Evolutionary conservation across 495 filamentous ascomycete species (phyloP).

Genomic region (Neurospora cerealis): DNA sequence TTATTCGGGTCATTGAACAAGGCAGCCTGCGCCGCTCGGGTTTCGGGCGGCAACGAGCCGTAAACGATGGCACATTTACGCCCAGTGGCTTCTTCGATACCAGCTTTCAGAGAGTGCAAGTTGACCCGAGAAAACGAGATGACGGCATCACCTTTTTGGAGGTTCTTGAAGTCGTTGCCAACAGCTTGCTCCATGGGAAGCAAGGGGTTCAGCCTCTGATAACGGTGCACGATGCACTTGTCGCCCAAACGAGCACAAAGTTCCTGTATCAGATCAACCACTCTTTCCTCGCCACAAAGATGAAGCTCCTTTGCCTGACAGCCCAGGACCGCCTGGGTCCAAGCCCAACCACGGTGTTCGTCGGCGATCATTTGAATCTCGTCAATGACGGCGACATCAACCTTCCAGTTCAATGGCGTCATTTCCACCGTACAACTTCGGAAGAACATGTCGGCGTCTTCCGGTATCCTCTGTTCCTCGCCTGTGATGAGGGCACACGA

Average conservation of each 20-base stretch:
- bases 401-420: constrained; percentile 56
- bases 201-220: constrained; percentile 73
- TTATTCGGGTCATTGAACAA: constrained; percentile 92
- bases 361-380: constrained; percentile 97
- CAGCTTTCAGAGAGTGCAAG: constrained; percentile 69
- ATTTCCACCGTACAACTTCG: constrained; percentile 94
- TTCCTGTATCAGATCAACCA: constrained; percentile 67
- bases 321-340: constrained; percentile 89
- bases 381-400: constrained; percentile 92
- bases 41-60: constrained; percentile 85
- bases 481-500: constrained; percentile 78
- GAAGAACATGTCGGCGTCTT: constrained; percentile 41
- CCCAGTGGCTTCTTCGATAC: constrained; percentile 67
- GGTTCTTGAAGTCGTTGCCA: constrained; percentile 46
- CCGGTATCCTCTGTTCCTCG: constrained; percentile 63
- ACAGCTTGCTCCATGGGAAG: constrained; percentile 54
- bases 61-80: constrained; percentile 86
- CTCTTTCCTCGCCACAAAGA: constrained; percentile 82
- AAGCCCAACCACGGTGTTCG: constrained; percentile 77
- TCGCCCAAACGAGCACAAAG: constrained; percentile 78
- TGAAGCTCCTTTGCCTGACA: constrained; percentile 81
- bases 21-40: constrained; percentile 76
- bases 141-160: constrained; percentile 84
- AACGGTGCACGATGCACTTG: constrained; percentile 66
- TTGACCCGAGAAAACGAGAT: constrained; percentile 73